Base-by-base conservation (phyloP, 371 early-diverging fungal genomes). In the Mortierella sp. region DNA sequence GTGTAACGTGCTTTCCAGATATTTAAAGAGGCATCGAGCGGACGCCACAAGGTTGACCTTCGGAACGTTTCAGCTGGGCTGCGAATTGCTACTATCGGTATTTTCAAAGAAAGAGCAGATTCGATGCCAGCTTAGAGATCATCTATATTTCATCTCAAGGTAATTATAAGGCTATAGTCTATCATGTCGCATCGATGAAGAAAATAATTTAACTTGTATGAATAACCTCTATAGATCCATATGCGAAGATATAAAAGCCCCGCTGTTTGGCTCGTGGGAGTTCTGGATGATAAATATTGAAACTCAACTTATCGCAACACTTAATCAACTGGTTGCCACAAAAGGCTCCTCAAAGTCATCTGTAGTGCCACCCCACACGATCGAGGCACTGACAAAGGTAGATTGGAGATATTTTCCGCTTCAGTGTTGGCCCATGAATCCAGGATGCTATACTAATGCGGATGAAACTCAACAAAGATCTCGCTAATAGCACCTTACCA, bases 401-500 rank as follows among this genome's bases (percentile, higher is more conserved):
- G 13, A 40, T 40, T 9, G 40, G n/a, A 37, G 40, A 37, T 37
- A 29, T 53, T 19, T 15, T n/a, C 9, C 10, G n/a, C 28, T 26
- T 47, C 15, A 10, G 10, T 40, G 15, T 40, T 15, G n/a, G n/a
- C n/a, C n/a, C n/a, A n/a, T 47, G n/a, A 47, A 47, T 0, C 47
- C n/a, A 17, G 7, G n/a, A n/a, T 13, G 0, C 17, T 29, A 9
- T 28, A 45, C 12, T 22, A 31, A 17, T 15, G 10, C 23, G 3
- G n/a, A 23, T 31, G 4, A 6, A 17, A 4, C 13, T 47, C 1
- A 22, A 19, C 22, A 23, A 43, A 81, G 82, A 71, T 75, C 6
- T 81, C 82, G 1, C 31, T 81, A 22, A 68, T 81, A 31, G 72
- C 72, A 4, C 82, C 82, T 1, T 81, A 81, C 26, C 75, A 66